Evolutionary conservation across 164 flowering plant species (phyloP), one percentile per base, ranked within the genome.

Genomic region (Nymphaea colorata): DNA sequence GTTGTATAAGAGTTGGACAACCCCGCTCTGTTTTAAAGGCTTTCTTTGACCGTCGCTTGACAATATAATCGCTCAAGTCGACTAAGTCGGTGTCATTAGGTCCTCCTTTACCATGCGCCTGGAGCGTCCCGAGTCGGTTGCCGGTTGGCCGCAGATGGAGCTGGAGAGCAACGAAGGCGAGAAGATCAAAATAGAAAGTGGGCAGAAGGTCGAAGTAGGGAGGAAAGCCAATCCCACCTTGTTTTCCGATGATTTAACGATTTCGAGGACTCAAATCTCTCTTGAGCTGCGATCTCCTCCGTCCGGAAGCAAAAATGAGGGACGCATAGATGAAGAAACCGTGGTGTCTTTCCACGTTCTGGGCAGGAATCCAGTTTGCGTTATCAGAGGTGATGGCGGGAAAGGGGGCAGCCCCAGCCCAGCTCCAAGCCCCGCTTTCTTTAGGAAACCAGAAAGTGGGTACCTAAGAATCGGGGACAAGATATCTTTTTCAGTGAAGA

Each of bases 311-410:
- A 41, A 55, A 4, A 67, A 59, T 2, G 59, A 64, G 14, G 5
- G 16, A 25, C 67, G 16, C 61, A 65, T 36, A 65, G 62, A 74
- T 70, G 67, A 64, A 16, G 81, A 75, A 72, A 36, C 77, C 63
- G 72, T 64, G 74, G 83, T 80, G 71, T 77, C 72, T 6, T 91
- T 89, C 53, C 73, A 84, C 67, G 91, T 85, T 11, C 12, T 79
- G 0, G 98, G 98, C 61, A 83, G 78, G 76, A 93, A 91, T 69
- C 97, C 97, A 14, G 65, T 93, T n/a, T 93, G 93, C 89, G 86
- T 90, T 0, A 62, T 69, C 70, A 66, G 68, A 45, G 7, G 41
- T 17, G 18, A 41, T 61, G 42, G 7, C n/a, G 64, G 59, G 59
- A 8, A 10, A 8, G 16, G 42, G 11, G 43, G 57, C 10, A 63